phyloP scores from a whole-genome alignment of 192 early-diverging fungal species.

The Coemansia sp. region DNA sequence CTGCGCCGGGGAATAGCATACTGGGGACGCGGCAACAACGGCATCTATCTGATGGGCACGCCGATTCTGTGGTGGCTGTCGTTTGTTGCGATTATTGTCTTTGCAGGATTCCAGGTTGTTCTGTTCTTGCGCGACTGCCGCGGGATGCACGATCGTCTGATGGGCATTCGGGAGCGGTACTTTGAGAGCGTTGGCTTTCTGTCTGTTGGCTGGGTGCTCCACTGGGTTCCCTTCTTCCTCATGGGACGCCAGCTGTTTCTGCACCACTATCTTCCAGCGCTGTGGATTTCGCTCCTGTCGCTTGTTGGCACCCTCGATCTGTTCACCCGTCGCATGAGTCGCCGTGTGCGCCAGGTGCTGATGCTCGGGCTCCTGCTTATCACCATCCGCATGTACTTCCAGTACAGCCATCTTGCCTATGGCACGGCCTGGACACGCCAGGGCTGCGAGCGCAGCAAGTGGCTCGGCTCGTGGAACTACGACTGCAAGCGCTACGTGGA shows the following conservation, averaged over 20 bases:
- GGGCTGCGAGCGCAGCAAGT: slow-evolving; percentile 76
- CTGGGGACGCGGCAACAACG: slow-evolving; percentile 67
- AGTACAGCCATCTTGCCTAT: slow-evolving; percentile 84
- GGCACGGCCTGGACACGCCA: slow-evolving; percentile 73
- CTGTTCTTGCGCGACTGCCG: slow-evolving; percentile 62
- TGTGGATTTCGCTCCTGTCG: slow-evolving; percentile 83
- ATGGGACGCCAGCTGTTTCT: slow-evolving; percentile 91
- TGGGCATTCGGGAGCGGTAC: slow-evolving; percentile 54
- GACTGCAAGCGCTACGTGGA: slow-evolving; percentile 62
- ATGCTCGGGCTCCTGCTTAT: slow-evolving; percentile 57
- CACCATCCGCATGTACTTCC: slow-evolving; percentile 65
- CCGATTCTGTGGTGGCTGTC: slow-evolving; percentile 83
- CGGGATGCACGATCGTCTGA: slow-evolving; percentile 43
- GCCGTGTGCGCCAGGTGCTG: slow-evolving; percentile 55
- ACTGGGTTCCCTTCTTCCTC: slow-evolving; percentile 87
- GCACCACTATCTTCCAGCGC: slow-evolving; percentile 94
- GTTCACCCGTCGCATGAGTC: slow-evolving; percentile 62
- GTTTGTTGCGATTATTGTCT: slow-evolving; percentile 61
- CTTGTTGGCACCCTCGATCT: slow-evolving; percentile 75
- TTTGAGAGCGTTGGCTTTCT: slow-evolving; percentile 66
- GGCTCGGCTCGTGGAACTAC: slow-evolving; percentile 82
- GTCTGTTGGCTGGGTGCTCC: slow-evolving; percentile 75
- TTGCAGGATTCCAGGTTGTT: slow-evolving; percentile 57
- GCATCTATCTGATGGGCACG: slow-evolving; percentile 93
- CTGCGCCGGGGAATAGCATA: slow-evolving; percentile 87